Conservation (phyloP, 495 filamentous ascomycete genomes). For the Pseudotulostoma volvatum region DNA sequence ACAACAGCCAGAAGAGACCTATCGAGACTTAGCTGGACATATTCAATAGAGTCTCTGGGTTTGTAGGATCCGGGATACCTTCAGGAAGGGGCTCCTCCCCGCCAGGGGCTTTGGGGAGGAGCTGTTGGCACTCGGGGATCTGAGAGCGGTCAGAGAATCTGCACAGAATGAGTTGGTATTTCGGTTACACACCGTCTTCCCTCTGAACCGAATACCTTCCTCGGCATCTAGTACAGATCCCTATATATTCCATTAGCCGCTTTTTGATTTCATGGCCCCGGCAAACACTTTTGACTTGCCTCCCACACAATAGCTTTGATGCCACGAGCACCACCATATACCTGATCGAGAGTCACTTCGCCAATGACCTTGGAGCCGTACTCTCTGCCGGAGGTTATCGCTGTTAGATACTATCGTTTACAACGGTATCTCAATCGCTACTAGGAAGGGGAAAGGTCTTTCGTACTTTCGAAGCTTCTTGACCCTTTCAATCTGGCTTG, state of each 20-base stretch:
- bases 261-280: no score
- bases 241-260: no score
- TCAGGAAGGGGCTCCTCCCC: conserved; percentile 93
- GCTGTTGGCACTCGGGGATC: conserved; percentile 95
- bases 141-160: conserved; percentile 16
- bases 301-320: conserved; percentile 99
- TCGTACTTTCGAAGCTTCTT: conserved; percentile 90
- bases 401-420: conserved; percentile 11
- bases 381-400: conserved; percentile 40
- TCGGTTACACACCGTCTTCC: conserved; percentile 55
- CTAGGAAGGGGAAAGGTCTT: not conserved
- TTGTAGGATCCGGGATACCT: no score
- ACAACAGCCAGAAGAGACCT: conserved; percentile 98
- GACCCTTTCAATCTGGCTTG: conserved; percentile 94
- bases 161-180: not conserved
- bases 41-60: no score
- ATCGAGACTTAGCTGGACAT: conserved; percentile 14
- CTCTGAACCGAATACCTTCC: conserved; percentile 98
- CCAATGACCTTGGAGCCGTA: conserved; percentile 87
- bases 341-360: conserved; percentile 97
- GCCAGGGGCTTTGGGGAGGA: conserved; percentile 90
- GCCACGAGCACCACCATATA: conserved; percentile 96
- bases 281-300: conserved; percentile 23
- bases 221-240: conserved; percentile 95
- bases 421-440: not conserved